Base-by-base conservation (phyloP, 805 yeast species). In the Monosporozyma servazzii region DNA sequence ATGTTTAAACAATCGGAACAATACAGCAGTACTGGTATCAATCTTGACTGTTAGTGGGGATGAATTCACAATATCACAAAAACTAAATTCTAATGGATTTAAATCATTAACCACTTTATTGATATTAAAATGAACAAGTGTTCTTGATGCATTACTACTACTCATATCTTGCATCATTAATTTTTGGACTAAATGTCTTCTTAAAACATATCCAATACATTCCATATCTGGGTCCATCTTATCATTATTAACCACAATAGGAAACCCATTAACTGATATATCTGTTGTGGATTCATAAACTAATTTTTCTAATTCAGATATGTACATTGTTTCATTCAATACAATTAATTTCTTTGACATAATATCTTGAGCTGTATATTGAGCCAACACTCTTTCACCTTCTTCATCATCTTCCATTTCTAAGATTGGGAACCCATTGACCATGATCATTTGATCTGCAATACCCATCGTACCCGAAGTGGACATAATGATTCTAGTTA, bases 381-480 rank as follows among this genome's bases (percentile, higher is more conserved):
- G 73, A 37, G 76, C 59, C 58, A 67, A 79, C 60, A 83, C 81
- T 17, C 70, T 71, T 54, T 49, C 55, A 77, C 81, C 37, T 7
- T 40, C 39, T 25, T 78, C 81, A 45, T 83, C 88, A 55, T 84
- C 90, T 11, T 81, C 72, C 62, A 79, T 89, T 66, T 67, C 71
- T 27, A 91, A 75, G 53, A 79, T 79, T 0, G 99, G 99, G 46
- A 87, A 74, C 0, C 96, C 96, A 68, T 89, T 90, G 60, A 87
- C 86, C 40, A 73, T 71, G 55, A 95, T 89, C 87, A 90, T 90
- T 67, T 88, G 95, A 64, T 93, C 99, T 0, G 99, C 96, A 54
- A 93, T 91, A 1, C 98, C 99, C 11, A 85, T 87, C 23, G 77
- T 73, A 2, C 96, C 95, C 73, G 84, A 82, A 51, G 71, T 74